A percentile compares a stretch with the other conserved stretches of the same genome.
phyloP scores from a whole-genome alignment of 768 basidiomycete genomes.

The Glaciozyma martinii region DNA sequence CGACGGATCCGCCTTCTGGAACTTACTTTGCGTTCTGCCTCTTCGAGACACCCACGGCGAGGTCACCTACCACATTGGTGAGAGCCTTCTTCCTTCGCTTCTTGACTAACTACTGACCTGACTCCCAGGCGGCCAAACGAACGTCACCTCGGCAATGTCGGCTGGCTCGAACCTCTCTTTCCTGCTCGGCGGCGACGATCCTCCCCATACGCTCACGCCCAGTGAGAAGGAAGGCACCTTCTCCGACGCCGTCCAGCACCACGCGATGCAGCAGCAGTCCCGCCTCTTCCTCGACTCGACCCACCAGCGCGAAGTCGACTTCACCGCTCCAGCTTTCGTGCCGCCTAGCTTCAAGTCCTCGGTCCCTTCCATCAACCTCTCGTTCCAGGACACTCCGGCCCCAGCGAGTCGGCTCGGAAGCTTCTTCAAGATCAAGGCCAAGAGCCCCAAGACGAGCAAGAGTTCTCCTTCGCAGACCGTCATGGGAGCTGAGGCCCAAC shows the following conservation, averaged over 20 bases:
- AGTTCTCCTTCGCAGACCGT: not conserved
- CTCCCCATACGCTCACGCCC: too few relatives aligned
- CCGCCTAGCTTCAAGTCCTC: not conserved
- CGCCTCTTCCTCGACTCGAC: too few relatives aligned
- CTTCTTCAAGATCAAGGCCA: not conserved
- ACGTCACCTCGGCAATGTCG: not conserved
- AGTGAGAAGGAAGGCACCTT: not conserved
- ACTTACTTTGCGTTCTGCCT: not conserved
- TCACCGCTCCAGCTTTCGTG: not conserved
- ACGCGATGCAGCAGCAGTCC: not conserved
- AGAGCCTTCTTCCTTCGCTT: not conserved
- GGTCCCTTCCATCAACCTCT: not conserved
- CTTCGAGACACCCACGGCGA: conserved; percentile 3
- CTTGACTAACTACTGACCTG: not conserved
- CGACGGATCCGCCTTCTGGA: conserved; percentile 12
- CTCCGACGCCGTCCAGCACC: not conserved
- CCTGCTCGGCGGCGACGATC: not conserved
- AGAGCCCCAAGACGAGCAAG: not conserved
- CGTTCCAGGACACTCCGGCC: not conserved
- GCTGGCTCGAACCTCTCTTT: not conserved
- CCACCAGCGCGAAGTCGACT: not conserved
- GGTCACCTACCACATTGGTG: conserved; percentile 19
- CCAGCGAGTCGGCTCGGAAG: not conserved
- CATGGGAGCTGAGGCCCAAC: not conserved
- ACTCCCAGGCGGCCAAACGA: not conserved